Evolutionary conservation across 495 filamentous ascomycete genomes (phyloP).

Genomic region (Hypoxylon fragiforme): DNA sequence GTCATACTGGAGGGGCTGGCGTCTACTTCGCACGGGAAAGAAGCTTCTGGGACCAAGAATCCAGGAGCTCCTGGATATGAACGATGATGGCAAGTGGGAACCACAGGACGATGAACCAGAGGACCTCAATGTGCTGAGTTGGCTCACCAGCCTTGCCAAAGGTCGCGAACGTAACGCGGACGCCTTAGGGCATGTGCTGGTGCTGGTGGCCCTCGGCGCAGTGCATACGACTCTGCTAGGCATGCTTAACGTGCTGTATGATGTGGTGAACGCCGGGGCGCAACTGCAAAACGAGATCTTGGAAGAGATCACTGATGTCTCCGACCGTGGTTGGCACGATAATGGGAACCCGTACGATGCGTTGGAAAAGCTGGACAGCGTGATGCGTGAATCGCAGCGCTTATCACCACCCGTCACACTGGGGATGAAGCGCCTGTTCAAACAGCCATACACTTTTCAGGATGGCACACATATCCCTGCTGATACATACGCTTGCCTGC

Average conservation of each 20-base stretch:
- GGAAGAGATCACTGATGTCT: neutral
- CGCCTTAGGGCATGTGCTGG: neutral
- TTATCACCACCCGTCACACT: neutral
- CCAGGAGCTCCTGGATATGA: too few relatives aligned
- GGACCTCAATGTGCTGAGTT: conserved; percentile 7
- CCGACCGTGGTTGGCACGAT: neutral
- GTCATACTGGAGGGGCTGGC: too few relatives aligned
- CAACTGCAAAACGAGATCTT: neutral
- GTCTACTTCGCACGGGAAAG: too few relatives aligned
- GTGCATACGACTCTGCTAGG: conserved; percentile 10
- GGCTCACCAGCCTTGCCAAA: conserved; percentile 4
- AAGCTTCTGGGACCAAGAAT: too few relatives aligned
- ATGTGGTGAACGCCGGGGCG: too few relatives aligned
- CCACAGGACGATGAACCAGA: neutral
- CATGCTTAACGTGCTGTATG: conserved; percentile 6
- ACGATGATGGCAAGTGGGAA: too few relatives aligned
- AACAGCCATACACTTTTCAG: conserved; percentile 3
- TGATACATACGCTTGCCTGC: conserved; percentile 13
- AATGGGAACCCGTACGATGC: neutral
- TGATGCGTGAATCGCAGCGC: conserved; percentile 15
- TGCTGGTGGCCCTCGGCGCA: conserved; percentile 2
- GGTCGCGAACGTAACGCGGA: neutral
- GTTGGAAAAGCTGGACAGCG: conserved; percentile 16
- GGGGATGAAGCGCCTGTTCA: conserved; percentile 15
- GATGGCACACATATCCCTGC: conserved; percentile 17